Evolutionary conservation across 495 filamentous ascomycete species (phyloP).

Genomic region (Hypoxylon subgilvum): DNA sequence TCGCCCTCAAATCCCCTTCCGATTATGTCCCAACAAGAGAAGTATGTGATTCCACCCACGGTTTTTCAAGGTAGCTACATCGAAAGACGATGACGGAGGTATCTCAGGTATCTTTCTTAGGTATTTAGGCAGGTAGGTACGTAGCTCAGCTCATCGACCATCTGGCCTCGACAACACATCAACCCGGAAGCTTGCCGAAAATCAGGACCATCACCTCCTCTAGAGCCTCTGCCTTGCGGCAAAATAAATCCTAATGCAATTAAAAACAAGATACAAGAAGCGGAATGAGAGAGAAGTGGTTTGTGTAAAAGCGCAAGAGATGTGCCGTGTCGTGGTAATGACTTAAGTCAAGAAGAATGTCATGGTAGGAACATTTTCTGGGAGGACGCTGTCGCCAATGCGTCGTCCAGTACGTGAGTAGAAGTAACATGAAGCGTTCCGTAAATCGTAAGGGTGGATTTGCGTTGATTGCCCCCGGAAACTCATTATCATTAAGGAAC

Average conservation of each 20-base stretch:
- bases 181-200: conserved; percentile 11
- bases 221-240: conserved; percentile 14
- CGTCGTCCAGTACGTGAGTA: conserved; percentile 14
- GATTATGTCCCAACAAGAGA: conserved; percentile 37
- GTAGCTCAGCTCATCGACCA: background rate
- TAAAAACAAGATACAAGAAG: conserved; percentile 36
- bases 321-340: background rate
- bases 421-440: conserved; percentile 7
- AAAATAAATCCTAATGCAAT: conserved; percentile 28
- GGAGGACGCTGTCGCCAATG: conserved; percentile 22
- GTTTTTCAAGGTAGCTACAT: conserved; percentile 6
- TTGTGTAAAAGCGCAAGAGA: conserved; percentile 5
- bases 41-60: conserved; percentile 25
- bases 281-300: conserved; percentile 18
- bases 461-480: conserved; percentile 15
- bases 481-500: conserved; percentile 35
- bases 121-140: too few relatives aligned
- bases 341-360: conserved; percentile 9
- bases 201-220: conserved; percentile 2
- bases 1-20: conserved; percentile 29
- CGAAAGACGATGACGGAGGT: too few relatives aligned
- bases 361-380: conserved; percentile 1
- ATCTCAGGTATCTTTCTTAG: too few relatives aligned
- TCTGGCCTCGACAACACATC: conserved; percentile 4
- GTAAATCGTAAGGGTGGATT: conserved; percentile 33